These are phyloP conservation scores for Alternaria incomplexa DNA, from an alignment of 2,329 filamentous ascomycete species.

Conservation along the genomic window DNA sequence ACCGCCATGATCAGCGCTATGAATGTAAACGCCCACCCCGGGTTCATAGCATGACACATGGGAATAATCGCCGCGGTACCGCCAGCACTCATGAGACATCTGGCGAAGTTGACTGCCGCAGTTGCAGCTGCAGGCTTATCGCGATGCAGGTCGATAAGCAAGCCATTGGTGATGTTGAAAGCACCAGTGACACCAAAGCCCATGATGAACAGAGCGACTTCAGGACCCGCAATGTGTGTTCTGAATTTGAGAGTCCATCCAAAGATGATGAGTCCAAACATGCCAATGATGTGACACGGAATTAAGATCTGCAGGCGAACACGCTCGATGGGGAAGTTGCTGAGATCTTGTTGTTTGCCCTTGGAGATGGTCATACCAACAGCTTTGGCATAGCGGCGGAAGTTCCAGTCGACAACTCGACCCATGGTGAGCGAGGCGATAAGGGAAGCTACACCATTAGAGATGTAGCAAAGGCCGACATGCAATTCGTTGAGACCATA, in stretches of 20 bases:
- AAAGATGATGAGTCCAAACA: constrained; percentile 46
- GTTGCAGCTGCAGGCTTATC: constrained; percentile 50
- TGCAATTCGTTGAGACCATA: constrained; percentile 39
- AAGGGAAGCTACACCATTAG: constrained; percentile 35
- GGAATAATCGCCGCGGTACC: constrained; percentile 48
- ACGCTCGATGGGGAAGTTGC: constrained; percentile 57
- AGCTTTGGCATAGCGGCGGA: constrained; percentile 67
- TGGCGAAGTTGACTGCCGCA: constrained; percentile 45
- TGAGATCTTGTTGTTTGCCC: constrained; percentile 62
- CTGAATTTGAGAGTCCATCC: constrained; percentile 51
- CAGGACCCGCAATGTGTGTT: constrained; percentile 49
- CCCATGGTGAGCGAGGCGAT: constrained; percentile 38
- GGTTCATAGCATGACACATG: constrained; percentile 52
- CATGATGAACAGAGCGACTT: constrained; percentile 60
- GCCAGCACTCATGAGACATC: constrained; percentile 48
- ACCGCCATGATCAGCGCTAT: constrained; percentile 36
- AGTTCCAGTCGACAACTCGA: constrained; percentile 72
- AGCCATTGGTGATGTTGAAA: constrained; percentile 52
- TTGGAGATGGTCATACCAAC: constrained; percentile 67
- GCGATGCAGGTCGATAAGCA: constrained; percentile 54
- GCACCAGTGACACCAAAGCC: constrained; percentile 62
- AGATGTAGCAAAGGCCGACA: constrained; percentile 41
- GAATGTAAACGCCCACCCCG: constrained; percentile 56
- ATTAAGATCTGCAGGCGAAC: constrained; percentile 51
- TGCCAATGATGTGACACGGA: constrained; percentile 43